A percentile compares a stretch with the other conserved stretches of the same genome.
Evolutionary conservation across 345 rosid species (phyloP).

Genomic region (Rhodomyrtus tomentosa): DNA sequence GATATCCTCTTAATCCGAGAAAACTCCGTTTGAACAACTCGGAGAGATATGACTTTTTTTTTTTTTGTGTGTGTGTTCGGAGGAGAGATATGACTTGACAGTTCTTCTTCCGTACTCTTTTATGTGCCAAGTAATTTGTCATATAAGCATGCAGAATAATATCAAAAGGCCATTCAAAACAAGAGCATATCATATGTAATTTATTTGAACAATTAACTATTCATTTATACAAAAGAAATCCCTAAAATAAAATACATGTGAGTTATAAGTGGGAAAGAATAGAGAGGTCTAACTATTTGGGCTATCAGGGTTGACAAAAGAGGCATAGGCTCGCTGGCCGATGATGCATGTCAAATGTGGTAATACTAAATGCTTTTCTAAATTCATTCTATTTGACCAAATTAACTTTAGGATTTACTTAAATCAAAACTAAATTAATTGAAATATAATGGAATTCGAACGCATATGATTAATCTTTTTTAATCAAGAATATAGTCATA

Average conservation of each 20-base stretch:
- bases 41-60: too few species aligned
- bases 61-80: too few species aligned
- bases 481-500: too few species aligned
- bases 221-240: not conserved
- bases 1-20: too few species aligned
- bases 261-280: not conserved
- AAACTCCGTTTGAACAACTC: too few species aligned
- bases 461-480: too few species aligned
- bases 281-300: not conserved
- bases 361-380: not conserved
- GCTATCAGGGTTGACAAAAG: not conserved
- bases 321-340: not conserved
- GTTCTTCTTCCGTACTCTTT: too few species aligned
- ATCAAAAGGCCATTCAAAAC: too few species aligned
- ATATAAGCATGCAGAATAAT: too few species aligned
- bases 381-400: not conserved
- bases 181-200: too few species aligned
- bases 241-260: not conserved
- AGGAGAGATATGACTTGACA: too few species aligned
- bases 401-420: not conserved
- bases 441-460: not conserved
- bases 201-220: not conserved
- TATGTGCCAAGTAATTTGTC: too few species aligned
- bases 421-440: not conserved
- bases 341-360: not conserved